Evolutionary conservation across 371 early-diverging fungal genomes (phyloP).

Genomic region (Funneliformis caledonium): DNA sequence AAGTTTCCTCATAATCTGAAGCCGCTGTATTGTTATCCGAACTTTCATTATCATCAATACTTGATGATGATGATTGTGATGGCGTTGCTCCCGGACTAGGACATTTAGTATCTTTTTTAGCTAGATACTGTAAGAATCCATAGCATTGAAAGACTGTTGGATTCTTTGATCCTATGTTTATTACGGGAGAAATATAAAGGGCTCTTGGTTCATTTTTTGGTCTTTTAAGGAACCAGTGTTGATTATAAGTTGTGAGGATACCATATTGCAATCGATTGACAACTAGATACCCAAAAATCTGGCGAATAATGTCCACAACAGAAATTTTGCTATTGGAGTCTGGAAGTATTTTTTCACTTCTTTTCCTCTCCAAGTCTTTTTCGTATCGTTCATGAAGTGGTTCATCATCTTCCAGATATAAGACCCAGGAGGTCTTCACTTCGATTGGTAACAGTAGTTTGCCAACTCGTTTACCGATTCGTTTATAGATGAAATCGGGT

Average conservation of each 20-base stretch:
- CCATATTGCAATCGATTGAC: neutral
- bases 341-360: neutral
- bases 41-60: too few relatives aligned
- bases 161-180: neutral
- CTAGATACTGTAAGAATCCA: neutral
- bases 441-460: slow-evolving; percentile 2
- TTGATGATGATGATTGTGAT: neutral
- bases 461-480: too few relatives aligned
- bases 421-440: neutral
- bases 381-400: neutral
- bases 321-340: neutral
- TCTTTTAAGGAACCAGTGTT: slow-evolving; percentile 22
- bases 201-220: neutral
- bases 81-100: neutral
- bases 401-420: neutral
- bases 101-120: neutral
- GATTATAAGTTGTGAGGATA: slow-evolving; percentile 16
- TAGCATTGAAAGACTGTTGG: slow-evolving; percentile 16
- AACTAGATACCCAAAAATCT: slow-evolving; percentile 18
- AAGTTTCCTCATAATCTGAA: too few relatives aligned
- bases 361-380: neutral
- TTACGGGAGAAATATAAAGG: neutral
- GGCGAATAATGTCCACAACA: slow-evolving; percentile 11
- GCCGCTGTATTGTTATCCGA: too few relatives aligned
- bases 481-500: slow-evolving; percentile 15